phyloP scores from a whole-genome alignment of 2,329 filamentous ascomycete species.

The Chalaropsis ovoidea region DNA sequence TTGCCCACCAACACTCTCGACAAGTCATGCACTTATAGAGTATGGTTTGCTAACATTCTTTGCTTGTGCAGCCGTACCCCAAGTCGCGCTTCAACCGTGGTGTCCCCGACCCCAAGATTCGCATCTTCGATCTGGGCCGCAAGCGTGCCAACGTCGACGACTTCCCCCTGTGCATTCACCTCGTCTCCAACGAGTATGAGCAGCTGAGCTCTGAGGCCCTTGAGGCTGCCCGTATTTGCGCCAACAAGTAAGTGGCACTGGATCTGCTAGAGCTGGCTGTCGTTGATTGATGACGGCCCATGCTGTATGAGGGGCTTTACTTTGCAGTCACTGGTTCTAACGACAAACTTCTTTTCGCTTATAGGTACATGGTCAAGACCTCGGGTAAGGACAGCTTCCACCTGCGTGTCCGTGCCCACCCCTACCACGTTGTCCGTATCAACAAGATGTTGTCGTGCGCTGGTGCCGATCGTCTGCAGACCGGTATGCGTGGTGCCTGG shows the following conservation, averaged over 20 bases:
- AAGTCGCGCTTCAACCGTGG: conserved; percentile 99
- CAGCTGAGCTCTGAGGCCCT: conserved; percentile 99
- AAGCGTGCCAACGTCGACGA: conserved; percentile 99
- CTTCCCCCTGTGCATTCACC: conserved; percentile 97
- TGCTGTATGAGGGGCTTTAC: neutral
- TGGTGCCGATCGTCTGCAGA: conserved; percentile 99
- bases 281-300: neutral
- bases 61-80: conserved; percentile 65
- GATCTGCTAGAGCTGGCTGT: neutral
- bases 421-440: conserved; percentile 99
- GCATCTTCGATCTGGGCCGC: conserved; percentile 97
- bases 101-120: conserved; percentile 77
- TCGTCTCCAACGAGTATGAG: conserved; percentile 99
- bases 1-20: neutral
- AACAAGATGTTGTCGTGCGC: conserved; percentile 99
- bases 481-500: conserved; percentile 99
- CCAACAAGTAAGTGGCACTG: conserved; percentile 65
- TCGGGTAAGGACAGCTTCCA: conserved; percentile 66
- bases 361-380: conserved; percentile 57
- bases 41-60: conserved; percentile 26
- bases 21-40: neutral
- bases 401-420: conserved; percentile 77
- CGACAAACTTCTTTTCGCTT: neutral
- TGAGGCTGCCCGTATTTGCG: conserved; percentile 98
- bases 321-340: neutral